These are phyloP conservation scores for Aspergillus coremiiformis DNA, from an alignment of 495 filamentous ascomycete genomes.

Conservation along the genomic window DNA sequence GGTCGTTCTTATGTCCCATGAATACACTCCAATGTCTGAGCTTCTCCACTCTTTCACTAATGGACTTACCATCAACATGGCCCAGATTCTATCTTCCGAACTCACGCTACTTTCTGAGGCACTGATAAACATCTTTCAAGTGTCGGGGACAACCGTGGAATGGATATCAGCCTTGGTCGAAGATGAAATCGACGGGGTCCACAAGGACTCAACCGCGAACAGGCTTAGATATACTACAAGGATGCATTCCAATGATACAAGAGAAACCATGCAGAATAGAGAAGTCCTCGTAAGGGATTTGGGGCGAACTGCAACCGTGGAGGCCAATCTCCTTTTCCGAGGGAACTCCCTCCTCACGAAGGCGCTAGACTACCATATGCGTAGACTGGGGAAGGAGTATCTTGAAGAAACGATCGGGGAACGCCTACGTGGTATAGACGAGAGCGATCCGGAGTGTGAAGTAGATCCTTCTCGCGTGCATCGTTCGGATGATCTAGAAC, in stretches of 20 bases:
- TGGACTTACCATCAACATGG: conserved; percentile 78
- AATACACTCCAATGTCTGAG: conserved; percentile 79
- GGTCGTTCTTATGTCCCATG: conserved; percentile 75
- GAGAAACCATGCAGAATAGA: conserved; percentile 52
- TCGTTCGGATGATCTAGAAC: conserved; percentile 63
- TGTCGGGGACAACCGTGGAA: conserved; percentile 77
- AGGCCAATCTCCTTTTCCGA: conserved; percentile 92
- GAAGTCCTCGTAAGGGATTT: conserved; percentile 55
- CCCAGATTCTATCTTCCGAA: conserved; percentile 66
- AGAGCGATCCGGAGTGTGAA: conserved; percentile 84
- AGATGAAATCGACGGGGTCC: conserved; percentile 90
- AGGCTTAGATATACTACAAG: conserved; percentile 68
- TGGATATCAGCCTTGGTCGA: conserved; percentile 93
- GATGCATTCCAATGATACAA: conserved; percentile 72
- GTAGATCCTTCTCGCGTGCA: conserved; percentile 75
- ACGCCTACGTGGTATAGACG: conserved; percentile 78
- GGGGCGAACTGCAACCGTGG: conserved; percentile 51
- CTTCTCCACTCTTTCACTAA: conserved; percentile 77
- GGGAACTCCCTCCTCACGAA: conserved; percentile 95
- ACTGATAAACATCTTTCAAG: conserved; percentile 91
- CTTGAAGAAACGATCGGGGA: conserved; percentile 81
- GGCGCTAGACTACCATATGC: conserved; percentile 91
- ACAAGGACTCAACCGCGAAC: conserved; percentile 62
- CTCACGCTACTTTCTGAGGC: conserved; percentile 76
- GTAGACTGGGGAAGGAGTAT: conserved; percentile 87